Evolutionary conservation across 768 basidiomycete genomes (phyloP), one percentile per base, ranked within the genome.

Genomic region (Sarcodon sp.): DNA sequence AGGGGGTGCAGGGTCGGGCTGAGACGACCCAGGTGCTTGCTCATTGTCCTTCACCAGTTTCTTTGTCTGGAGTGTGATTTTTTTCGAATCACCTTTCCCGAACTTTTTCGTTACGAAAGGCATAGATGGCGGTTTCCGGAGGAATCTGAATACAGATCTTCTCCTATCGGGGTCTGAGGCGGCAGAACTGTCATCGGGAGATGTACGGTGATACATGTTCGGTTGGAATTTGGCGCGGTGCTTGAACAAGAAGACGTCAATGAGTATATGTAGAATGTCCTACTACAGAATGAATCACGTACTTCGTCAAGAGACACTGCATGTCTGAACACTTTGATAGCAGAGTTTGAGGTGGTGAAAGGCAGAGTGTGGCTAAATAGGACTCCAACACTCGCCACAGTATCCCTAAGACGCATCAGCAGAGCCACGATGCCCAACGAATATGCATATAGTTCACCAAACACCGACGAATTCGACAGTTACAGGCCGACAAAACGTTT

Each of bases 281-380:
- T 13, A 8, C 33, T 10, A 27, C 6, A 50, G 34, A 27, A 33
- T 31, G 11, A 32, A 18, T 38, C 7, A 57, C 67, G 47, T 51
- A 83, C 83, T 66, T 88, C 87, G 51, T 89, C 85, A 35, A 90
- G 73, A 9, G 87, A 67, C 16, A 88, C 66, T 0, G 86, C 87
- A 44, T 91, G 87, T 12, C 87, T 70, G 61, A 89, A 87, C 3
- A 71, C 73, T 65, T 70, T 78, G 58, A 89, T 80, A 9, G 71
- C 69, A 16, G 62, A 67, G 56, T 87, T 83, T 13, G 72, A 69
- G 41, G 68, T 68, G 0, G 80, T 78, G 53, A 87, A 89, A 0
- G 87, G 87, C 27, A 89, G 64, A 1, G 67, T 71, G 7, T 73
- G 68, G 3, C 71, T 66, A 64, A 69, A 64, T n/a, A 89, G 49